Evolutionary conservation across 192 early-diverging fungal species (phyloP).

Genomic region (Linnemannia exigua): DNA sequence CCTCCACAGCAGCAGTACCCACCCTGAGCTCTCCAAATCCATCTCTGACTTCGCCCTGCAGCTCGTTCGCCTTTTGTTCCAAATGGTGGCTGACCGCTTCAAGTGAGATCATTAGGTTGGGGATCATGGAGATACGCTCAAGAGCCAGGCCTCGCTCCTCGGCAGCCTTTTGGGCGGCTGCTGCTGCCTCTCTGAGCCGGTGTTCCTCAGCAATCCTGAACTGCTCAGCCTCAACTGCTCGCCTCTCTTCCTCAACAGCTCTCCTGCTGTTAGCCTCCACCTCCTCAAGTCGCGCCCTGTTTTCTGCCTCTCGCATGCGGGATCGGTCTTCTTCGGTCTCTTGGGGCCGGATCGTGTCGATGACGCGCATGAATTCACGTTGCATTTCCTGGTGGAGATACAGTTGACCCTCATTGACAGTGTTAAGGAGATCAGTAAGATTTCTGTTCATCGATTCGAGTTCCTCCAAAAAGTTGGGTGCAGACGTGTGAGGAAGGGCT

Average conservation of each 20-base stretch:
- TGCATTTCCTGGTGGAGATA: slow-evolving; percentile 3
- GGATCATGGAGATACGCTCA: slow-evolving; percentile 11
- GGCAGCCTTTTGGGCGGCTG: not conserved
- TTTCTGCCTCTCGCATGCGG: not conserved
- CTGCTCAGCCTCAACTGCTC: not conserved
- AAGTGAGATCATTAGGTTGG: slow-evolving; percentile 17
- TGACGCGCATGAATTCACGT: slow-evolving; percentile 16
- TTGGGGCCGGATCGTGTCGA: not conserved
- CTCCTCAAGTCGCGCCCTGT: not conserved
- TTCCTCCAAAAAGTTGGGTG: not conserved
- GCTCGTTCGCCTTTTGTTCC: not conserved
- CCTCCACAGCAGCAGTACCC: not conserved
- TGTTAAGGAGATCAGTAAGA: not conserved
- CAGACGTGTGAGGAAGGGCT: not conserved
- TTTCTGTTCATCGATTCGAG: slow-evolving; percentile 18
- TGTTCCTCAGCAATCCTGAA: not conserved
- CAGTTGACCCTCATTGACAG: slow-evolving; percentile 16
- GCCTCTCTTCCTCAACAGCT: not conserved
- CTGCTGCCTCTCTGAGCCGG: not conserved
- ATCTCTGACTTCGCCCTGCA: not conserved
- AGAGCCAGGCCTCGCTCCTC: not conserved
- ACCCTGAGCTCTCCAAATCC: not conserved
- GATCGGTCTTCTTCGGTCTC: slow-evolving; percentile 4
- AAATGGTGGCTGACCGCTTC: slow-evolving; percentile 13
- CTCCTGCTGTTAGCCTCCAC: not conserved